Percentiles rank a stretch among this genome's conserved stretches.
Evolutionary conservation across 1,284 basidiomycete genomes (phyloP).

Genomic region (Trichosporon inkin): DNA sequence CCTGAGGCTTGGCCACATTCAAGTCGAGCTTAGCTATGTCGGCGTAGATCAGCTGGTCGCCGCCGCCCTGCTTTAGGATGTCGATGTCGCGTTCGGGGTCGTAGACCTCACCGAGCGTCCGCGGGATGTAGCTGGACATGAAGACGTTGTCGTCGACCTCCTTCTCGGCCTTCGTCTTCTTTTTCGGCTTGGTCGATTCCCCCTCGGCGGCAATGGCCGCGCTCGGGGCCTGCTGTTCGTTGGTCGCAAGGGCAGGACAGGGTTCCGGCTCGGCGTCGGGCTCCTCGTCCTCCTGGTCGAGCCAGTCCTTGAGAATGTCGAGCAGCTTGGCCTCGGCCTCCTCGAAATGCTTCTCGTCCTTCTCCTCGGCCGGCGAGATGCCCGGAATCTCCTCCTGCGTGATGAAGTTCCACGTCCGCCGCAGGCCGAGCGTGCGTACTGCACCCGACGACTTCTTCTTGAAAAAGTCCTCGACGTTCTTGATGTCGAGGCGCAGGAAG

Average conservation of each 20-base stretch:
- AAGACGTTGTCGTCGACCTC: constrained; percentile 80
- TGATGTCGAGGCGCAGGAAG: constrained; percentile 87
- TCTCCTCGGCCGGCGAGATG: constrained; percentile 26
- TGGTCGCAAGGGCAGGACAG: neutral
- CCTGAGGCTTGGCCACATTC: constrained; percentile 24
- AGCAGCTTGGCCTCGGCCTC: constrained; percentile 46
- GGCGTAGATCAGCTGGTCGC: constrained; percentile 73
- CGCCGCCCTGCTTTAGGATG: constrained; percentile 64
- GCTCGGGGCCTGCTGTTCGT: too few relatives aligned
- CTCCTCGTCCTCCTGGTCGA: constrained; percentile 49
- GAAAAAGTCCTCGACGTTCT: constrained; percentile 93
- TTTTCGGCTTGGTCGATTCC: neutral
- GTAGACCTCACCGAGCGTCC: constrained; percentile 81
- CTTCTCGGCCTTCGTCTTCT: constrained; percentile 14
- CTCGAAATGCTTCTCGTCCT: constrained; percentile 33
- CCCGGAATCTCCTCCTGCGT: constrained; percentile 56
- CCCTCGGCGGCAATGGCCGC: neutral
- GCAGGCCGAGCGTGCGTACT: constrained; percentile 72
- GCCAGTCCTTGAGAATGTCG: constrained; percentile 55
- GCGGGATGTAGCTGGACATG: constrained; percentile 84
- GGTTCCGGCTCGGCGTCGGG: constrained; percentile 13
- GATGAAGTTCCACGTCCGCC: constrained; percentile 82
- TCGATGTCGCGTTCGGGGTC: constrained; percentile 88
- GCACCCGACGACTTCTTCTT: constrained; percentile 58
- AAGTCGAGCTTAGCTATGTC: constrained; percentile 71